These are phyloP conservation scores for Yamadazyma laniorum DNA, from an alignment of 805 yeast species.

Conservation along the genomic window DNA sequence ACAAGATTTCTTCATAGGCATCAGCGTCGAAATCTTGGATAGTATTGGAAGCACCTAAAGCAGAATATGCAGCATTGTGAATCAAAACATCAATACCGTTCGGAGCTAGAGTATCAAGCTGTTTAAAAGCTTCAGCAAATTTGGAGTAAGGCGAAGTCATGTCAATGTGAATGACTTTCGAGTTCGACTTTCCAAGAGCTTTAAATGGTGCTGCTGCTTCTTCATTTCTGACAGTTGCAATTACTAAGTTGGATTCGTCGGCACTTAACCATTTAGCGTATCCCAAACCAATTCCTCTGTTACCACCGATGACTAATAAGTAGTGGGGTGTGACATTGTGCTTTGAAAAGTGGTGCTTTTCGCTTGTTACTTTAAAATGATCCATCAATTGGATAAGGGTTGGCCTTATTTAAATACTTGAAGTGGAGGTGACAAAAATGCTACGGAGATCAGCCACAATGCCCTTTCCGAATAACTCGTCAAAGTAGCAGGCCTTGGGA, in stretches of 20 bases:
- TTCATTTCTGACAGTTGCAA: constrained; percentile 39
- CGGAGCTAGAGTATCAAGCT: constrained; percentile 9
- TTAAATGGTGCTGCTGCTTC: constrained; percentile 15
- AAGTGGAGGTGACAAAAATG: no score
- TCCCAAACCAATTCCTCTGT: constrained; percentile 39
- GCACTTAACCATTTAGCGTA: constrained; percentile 22
- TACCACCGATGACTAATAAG: constrained; percentile 33
- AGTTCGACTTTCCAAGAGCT: constrained; percentile 4
- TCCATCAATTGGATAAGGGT: no score
- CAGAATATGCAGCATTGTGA: constrained; percentile 25
- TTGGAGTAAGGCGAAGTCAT: constrained; percentile 1
- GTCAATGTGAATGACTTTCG: constrained; percentile 10
- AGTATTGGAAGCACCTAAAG: background rate
- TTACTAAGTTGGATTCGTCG: constrained; percentile 29
- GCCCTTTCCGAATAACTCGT: no score
- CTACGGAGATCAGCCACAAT: no score
- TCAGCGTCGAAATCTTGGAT: constrained; percentile 7
- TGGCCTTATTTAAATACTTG: no score
- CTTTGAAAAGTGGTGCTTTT: no score
- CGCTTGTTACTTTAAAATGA: no score
- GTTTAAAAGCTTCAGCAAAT: constrained; percentile 9
- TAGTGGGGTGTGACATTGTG: background rate
- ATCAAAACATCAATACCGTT: constrained; percentile 30
- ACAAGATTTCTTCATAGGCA: constrained; percentile 1
- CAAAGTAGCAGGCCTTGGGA: no score